phyloP scores from a whole-genome alignment of 805 yeast genomes.

The Pichia gijzeniarum region DNA sequence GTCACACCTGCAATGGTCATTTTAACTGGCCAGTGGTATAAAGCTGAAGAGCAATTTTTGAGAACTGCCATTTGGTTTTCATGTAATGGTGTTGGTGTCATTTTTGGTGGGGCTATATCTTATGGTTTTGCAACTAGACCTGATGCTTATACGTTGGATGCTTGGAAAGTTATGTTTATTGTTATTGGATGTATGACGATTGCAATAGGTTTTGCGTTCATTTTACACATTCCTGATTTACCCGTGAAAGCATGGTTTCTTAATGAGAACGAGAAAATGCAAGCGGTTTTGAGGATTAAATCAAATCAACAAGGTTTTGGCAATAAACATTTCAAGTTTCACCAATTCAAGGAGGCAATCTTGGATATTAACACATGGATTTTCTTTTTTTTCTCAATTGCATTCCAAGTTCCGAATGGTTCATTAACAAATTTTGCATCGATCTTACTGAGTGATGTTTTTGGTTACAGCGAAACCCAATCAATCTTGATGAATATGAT shows the following conservation, averaged over 20 bases:
- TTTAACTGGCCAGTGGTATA: conserved; percentile 29
- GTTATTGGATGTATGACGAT: conserved; percentile 30
- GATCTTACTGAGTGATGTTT: conserved; percentile 27
- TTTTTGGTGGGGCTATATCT: conserved; percentile 29
- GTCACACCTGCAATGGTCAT: conserved; percentile 33
- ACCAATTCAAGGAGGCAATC: conserved; percentile 25
- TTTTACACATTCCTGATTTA: conserved; percentile 28
- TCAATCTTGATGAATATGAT: conserved; percentile 25
- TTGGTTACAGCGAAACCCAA: conserved; percentile 25
- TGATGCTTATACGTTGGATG: conserved; percentile 18
- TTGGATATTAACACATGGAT: conserved; percentile 37
- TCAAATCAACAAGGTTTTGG: conserved; percentile 33
- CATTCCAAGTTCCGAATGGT: conserved; percentile 29
- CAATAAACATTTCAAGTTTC: conserved; percentile 23
- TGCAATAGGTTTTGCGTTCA: conserved; percentile 27
- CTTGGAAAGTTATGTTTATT: conserved; percentile 31
- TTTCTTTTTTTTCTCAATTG: conserved; percentile 26
- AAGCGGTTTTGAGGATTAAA: conserved; percentile 27
- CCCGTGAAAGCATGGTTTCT: conserved; percentile 32
- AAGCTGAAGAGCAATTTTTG: conserved; percentile 28
- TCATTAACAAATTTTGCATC: conserved; percentile 43
- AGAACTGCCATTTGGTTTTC: conserved; percentile 28
- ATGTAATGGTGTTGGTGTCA: conserved; percentile 26
- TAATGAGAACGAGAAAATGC: conserved; percentile 32
- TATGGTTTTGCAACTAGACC: conserved; percentile 28